phyloP scores from a whole-genome alignment of 2,329 filamentous ascomycete genomes.

The Fusarium nygamai region DNA sequence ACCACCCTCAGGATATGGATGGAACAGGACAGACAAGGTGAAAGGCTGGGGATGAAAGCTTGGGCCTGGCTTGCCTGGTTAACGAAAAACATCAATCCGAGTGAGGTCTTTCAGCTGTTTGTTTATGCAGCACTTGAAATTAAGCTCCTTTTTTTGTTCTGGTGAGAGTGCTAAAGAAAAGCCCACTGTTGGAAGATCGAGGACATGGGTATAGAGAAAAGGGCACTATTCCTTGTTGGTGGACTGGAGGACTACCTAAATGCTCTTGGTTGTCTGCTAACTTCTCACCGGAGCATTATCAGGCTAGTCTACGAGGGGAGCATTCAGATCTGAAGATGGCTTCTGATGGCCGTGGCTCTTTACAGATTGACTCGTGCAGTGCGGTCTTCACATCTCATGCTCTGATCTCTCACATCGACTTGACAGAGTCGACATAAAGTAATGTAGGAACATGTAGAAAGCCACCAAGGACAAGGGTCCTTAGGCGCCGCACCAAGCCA shows the following conservation, averaged over 20 bases:
- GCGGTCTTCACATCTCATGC: not conserved
- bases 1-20: not conserved
- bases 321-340: not conserved
- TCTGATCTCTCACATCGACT: constrained; percentile 6
- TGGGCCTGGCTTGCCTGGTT: constrained; percentile 1
- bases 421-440: constrained; percentile 12
- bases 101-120: constrained; percentile 6
- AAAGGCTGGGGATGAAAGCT: constrained; percentile 33
- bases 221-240: constrained; percentile 24
- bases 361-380: not conserved
- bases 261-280: not conserved
- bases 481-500: constrained; percentile 42
- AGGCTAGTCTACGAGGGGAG: not conserved
- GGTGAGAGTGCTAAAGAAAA: constrained; percentile 13
- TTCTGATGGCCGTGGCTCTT: not conserved
- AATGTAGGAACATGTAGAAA: constrained; percentile 20
- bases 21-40: constrained; percentile 5
- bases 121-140: constrained; percentile 3
- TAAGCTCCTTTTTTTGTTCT: constrained; percentile 12
- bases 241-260: constrained; percentile 5
- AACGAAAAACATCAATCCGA: not conserved
- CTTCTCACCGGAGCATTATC: not conserved
- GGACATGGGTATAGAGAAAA: constrained; percentile 22
- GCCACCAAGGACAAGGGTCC: constrained; percentile 27
- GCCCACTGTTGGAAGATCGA: constrained; percentile 16